Conservation (phyloP, 2,329 filamentous ascomycete genomes). For the Annulohypoxylon truncatum region DNA sequence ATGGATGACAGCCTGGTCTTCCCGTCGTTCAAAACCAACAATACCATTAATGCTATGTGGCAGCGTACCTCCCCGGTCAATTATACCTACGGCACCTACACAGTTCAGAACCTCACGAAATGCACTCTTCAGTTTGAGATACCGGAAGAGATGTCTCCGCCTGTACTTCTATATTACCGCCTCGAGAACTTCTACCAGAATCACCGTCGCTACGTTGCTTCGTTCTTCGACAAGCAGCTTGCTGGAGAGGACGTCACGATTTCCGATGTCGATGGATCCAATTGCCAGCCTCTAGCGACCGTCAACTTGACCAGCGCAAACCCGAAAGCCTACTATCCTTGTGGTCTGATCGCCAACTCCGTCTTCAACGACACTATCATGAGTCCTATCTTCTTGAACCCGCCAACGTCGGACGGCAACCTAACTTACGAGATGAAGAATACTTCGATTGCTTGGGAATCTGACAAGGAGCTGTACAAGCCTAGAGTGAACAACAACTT, state of each 20-base stretch:
- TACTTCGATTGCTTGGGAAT: constrained; percentile 84
- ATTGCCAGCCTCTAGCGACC: constrained; percentile 79
- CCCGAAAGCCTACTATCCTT: constrained; percentile 83
- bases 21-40: constrained; percentile 74
- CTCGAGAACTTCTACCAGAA: constrained; percentile 99
- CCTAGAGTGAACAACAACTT: constrained; percentile 69
- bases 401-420: constrained; percentile 50
- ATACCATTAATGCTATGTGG: constrained; percentile 54
- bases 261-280: constrained; percentile 71
- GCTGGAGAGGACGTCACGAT: constrained; percentile 73
- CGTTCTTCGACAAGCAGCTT: constrained; percentile 84
- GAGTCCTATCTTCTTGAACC: constrained; percentile 71
- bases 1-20: constrained; percentile 71
- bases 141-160: constrained; percentile 80
- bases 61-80: constrained; percentile 52
- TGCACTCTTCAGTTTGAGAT: constrained; percentile 85
- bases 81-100: constrained; percentile 50
- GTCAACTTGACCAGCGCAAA: constrained; percentile 54
- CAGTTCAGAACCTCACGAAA: constrained; percentile 44
- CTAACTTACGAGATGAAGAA: constrained; percentile 80
- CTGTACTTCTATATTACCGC: constrained; percentile 93
- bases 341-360: constrained; percentile 95
- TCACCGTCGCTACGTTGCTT: constrained; percentile 94
- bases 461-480: constrained; percentile 84
- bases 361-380: constrained; percentile 93